Conservation (phyloP, 2,329 filamentous ascomycete species). For the Aureobasidium sp. region DNA sequence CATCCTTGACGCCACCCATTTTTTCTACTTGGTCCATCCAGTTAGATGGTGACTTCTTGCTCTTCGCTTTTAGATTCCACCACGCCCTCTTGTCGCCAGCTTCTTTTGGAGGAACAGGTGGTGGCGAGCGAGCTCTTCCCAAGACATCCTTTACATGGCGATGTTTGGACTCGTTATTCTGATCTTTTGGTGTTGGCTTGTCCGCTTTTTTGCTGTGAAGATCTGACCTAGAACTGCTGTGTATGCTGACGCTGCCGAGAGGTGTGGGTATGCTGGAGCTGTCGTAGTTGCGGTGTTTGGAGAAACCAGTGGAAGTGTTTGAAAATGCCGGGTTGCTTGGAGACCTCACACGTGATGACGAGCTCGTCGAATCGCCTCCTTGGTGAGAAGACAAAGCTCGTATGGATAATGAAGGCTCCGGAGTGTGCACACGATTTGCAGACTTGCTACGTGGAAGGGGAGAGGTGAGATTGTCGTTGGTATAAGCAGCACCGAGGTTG, state of each 20-base stretch:
- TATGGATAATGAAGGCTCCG: background rate
- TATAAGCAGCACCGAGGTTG: slow-evolving; percentile 8
- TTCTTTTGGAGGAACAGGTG: slow-evolving; percentile 18
- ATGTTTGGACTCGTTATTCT: slow-evolving; percentile 15
- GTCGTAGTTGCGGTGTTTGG: slow-evolving; percentile 14
- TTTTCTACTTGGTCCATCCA: slow-evolving; percentile 39
- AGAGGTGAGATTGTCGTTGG: slow-evolving; percentile 12
- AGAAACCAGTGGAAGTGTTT: background rate
- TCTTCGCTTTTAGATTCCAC: slow-evolving; percentile 29
- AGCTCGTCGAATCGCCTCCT: background rate
- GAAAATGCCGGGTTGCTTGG: slow-evolving; percentile 2
- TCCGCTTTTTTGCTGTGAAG: slow-evolving; percentile 23
- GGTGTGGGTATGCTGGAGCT: slow-evolving; percentile 9
- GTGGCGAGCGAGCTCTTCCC: slow-evolving; percentile 14
- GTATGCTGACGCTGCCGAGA: slow-evolving; percentile 3
- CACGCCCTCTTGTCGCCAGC: slow-evolving; percentile 22
- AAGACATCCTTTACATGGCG: slow-evolving; percentile 21
- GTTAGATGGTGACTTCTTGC: slow-evolving; percentile 31
- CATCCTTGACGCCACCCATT: slow-evolving; percentile 33
- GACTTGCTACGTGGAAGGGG: slow-evolving; percentile 17
- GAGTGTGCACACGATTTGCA: background rate
- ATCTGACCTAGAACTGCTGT: background rate
- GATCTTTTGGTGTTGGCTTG: slow-evolving; percentile 7
- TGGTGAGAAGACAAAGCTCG: background rate
- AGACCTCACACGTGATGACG: background rate